Base-by-base conservation (phyloP, 768 basidiomycete genomes). In the Leucosporidium yakuticum region DNA sequence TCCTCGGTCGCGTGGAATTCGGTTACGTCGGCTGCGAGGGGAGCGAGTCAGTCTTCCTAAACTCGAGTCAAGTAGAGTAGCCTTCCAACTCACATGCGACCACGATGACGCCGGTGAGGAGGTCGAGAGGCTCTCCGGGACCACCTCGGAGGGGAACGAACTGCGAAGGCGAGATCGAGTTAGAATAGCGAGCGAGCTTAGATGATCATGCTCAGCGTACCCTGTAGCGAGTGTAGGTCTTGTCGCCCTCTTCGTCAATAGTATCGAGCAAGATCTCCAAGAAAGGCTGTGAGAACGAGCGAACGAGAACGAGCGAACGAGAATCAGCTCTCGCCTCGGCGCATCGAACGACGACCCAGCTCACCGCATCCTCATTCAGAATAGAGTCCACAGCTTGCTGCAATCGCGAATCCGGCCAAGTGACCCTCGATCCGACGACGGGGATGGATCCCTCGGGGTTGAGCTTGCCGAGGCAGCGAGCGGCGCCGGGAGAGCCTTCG, bases 1-100 rank as follows among this genome's bases (percentile, higher is more conserved):
- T 34, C 29, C 25, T 74, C 69, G 4, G 69, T 61, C 27, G 20
- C 27, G 15, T n/a, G n/a, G n/a, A n/a, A 67, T 49, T 69, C 70
- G 3, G 74, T 64, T 1, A 72, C 60, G 54, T 75, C 67, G 19
- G 29, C 36, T 57, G n/a, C n/a, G 32, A 55, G 31, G 12, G 12
- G 34, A n/a, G n/a, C n/a, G n/a, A n/a, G n/a, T n/a, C n/a, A n/a
- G n/a, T n/a, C n/a, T n/a, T n/a, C n/a, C n/a, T n/a, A n/a, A n/a
- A n/a, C n/a, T n/a, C n/a, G n/a, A n/a, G n/a, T n/a, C n/a, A n/a
- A n/a, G n/a, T n/a, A n/a, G n/a, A n/a, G n/a, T n/a, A n/a, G n/a
- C n/a, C n/a, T n/a, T n/a, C n/a, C 23, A 15, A 55, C 53, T 9
- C 15, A 55, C 55, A 14, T 15, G 55, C 55, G n/a, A 32, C 55